Evolutionary conservation across 2,329 filamentous ascomycete genomes (phyloP), one percentile per base, ranked within the genome.

Genomic region (Podosphaera xanthii): DNA sequence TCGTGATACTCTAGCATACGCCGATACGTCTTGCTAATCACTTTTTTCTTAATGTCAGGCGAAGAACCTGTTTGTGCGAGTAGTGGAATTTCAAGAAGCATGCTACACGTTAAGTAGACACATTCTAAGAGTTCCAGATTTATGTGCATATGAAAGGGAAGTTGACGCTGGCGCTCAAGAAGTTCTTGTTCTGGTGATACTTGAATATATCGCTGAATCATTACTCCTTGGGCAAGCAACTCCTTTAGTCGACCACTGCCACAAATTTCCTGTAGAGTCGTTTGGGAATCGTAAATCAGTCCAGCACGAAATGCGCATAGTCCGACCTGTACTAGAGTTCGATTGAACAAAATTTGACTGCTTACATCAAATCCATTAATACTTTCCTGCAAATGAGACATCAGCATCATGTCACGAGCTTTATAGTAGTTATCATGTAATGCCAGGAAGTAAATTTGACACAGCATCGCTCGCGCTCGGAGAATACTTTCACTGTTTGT

Each of bases 111-210:
- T 61, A 98, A 80, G 76, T 98, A 98, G 62, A 97, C 91, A 69
- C 92, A 97, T 76, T 98, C 92, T 46, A 98, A 81, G 59, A 98
- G 81, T 73, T 98, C 92, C 58, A 98, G 80, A 77, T 98, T 98
- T 78, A 98, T 98, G 79, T 98, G 92, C 89, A 98, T 96, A 77
- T 98, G 92, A 83, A 98, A 98, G 44, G 92, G 92, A 65, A 98
- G 80, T 75, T 98, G 92, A 67, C 92, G 84, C 75, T 97, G 91
- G 71, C 92, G 87, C 77, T 98, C 92, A 46, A 97, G 80, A 65
- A 91, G 87, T 76, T 98, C 92, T 74, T 98, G 92, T 74, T 98
- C 92, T 22, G 92, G 92, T 42, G 90, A 92, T 62, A 98, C 92
- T 69, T 95, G 90, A 68, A 82, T 91, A 75, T 90, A 98, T 66